Evolutionary conservation across 192 early-diverging fungal genomes (phyloP).

Genomic region (Backusella westeae): DNA sequence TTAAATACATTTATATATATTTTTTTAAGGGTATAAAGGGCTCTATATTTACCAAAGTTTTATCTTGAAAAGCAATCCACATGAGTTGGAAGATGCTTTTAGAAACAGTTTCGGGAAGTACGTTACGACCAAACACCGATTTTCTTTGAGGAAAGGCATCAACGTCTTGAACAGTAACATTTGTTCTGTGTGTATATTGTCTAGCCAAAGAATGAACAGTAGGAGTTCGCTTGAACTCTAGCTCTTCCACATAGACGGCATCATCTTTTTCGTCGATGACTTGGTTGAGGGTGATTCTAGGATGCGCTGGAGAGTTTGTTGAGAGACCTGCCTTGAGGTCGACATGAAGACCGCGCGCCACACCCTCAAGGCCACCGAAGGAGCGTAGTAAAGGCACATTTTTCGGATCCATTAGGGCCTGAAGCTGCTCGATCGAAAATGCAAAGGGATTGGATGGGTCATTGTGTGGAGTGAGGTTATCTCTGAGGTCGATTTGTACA

Average conservation of each 20-base stretch:
- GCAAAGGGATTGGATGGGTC: conserved; percentile 47
- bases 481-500: conserved; percentile 9
- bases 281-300: not conserved
- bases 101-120: conserved; percentile 63
- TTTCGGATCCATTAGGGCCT: conserved; percentile 55
- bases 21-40: not conserved
- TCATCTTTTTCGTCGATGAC: conserved; percentile 10
- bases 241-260: conserved; percentile 10
- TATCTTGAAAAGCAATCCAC: conserved; percentile 81
- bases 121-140: conserved; percentile 63
- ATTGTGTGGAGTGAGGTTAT: conserved; percentile 25
- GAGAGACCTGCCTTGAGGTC: conserved; percentile 44
- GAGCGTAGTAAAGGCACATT: conserved; percentile 34
- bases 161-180: not conserved
- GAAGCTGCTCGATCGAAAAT: conserved; percentile 45
- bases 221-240: conserved; percentile 11
- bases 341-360: conserved; percentile 46
- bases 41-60: conserved; percentile 57
- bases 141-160: conserved; percentile 54
- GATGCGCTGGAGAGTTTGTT: not conserved
- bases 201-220: conserved; percentile 15
- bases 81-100: conserved; percentile 70
- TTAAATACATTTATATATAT: not conserved
- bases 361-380: conserved; percentile 49
- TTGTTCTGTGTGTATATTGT: conserved; percentile 9